Evolutionary conservation across 2,329 filamentous ascomycete species (phyloP).

Genomic region (Malbranchea zuffiana): DNA sequence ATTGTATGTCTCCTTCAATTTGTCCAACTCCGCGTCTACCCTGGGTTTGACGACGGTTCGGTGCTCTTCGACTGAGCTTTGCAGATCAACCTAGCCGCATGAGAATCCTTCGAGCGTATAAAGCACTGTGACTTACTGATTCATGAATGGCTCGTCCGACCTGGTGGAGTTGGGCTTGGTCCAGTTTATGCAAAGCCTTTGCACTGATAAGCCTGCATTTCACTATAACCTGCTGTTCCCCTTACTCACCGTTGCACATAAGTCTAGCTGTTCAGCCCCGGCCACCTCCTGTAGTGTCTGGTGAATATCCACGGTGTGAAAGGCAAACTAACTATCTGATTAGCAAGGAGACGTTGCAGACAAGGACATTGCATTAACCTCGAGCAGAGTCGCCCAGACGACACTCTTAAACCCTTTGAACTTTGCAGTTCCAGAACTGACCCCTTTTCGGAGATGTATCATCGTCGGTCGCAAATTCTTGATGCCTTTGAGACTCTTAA

Average conservation of each 20-base stretch:
- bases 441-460: slow-evolving; percentile 63
- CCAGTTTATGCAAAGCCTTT: slow-evolving; percentile 50
- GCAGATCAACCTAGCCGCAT: slow-evolving; percentile 56
- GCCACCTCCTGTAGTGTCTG: slow-evolving; percentile 50
- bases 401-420: slow-evolving; percentile 50
- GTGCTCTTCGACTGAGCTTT: slow-evolving; percentile 58
- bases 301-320: slow-evolving; percentile 57
- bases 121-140: slow-evolving; percentile 36
- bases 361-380: too few species aligned
- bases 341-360: too few species aligned
- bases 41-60: slow-evolving; percentile 63
- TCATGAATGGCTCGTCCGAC: slow-evolving; percentile 62
- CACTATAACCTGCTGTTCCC: background rate
- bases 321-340: slow-evolving; percentile 61
- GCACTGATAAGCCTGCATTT: background rate
- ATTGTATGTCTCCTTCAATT: slow-evolving; percentile 64
- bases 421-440: slow-evolving; percentile 45
- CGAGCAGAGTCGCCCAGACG: slow-evolving; percentile 61
- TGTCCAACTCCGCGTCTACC: slow-evolving; percentile 63
- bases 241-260: slow-evolving; percentile 43
- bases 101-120: slow-evolving; percentile 13
- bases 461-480: slow-evolving; percentile 64
- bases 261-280: slow-evolving; percentile 42
- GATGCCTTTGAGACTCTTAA: slow-evolving; percentile 54
- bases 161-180: slow-evolving; percentile 48